Base-by-base conservation (phyloP, 2,329 filamentous ascomycete genomes). In the Cordyceps sp. region DNA sequence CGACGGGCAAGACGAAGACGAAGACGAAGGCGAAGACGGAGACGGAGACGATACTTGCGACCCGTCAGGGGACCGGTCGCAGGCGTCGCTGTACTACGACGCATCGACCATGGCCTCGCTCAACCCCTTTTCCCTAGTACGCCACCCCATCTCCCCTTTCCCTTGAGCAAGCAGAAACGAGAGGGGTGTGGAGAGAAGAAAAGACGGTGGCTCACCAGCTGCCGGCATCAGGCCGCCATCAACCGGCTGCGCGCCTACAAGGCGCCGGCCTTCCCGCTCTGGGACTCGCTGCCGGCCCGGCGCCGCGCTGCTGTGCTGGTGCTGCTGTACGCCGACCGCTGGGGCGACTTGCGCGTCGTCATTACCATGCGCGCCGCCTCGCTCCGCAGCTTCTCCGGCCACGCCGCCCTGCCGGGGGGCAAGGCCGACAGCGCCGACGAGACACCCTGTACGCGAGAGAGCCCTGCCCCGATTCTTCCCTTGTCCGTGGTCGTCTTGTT, bases 261-360 rank as follows among this genome's bases (percentile, higher is more conserved):
- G 36, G 64, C 73, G 14, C 73, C 73, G 2, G 55, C 68, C 3
- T 75, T 76, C 42, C 59, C 72, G 10, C 49, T 68, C 36, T 78
- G 74, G 73, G 66, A 75, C 45, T 55, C 55, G 15, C 59, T 78
- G 19, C 73, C 73, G 3, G 54, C 66, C 12, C 69, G 62, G 40
- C 71, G 82, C 38, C 73, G 85, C 41, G 88, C 88, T 12, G 86
- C 88, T 17, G 88, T 96, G 26, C 59, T 96, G 33, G 68, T 96
- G 30, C 66, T 96, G 32, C 67, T 96, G 2, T 94, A 90, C 50
- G 83, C 85, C 23, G 88, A 94, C 53, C 68, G 69, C 27, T 63
- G 68, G 39, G 88, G 88, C 26, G 80, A 93, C 42, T 59, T 96
- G 36, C 70, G 73, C 14, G 71, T 78, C 31, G 74, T 79, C 21